phyloP scores from a whole-genome alignment of 805 yeast genomes.

The Pichia manshurica region DNA sequence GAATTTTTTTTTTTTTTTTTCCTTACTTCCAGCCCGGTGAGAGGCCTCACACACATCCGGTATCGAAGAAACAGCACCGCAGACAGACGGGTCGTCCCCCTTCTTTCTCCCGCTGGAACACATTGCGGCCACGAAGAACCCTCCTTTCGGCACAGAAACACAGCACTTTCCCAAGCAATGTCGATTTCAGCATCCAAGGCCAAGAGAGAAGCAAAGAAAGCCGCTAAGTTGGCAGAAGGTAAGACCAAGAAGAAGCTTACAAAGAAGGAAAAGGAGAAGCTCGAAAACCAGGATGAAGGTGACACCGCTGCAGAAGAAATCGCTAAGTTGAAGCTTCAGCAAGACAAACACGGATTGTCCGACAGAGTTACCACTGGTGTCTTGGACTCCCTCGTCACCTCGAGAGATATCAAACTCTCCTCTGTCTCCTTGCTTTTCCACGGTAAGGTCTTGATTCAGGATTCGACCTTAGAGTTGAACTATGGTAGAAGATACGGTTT shows the following conservation, averaged over 20 bases:
- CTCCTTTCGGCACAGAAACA: too few relatives aligned
- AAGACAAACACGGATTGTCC: conserved; percentile 88
- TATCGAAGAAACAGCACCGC: too few relatives aligned
- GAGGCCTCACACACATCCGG: too few relatives aligned
- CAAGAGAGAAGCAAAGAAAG: conserved; percentile 95
- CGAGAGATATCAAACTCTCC: conserved; percentile 88
- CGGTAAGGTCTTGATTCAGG: conserved; percentile 94
- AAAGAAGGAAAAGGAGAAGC: conserved; percentile 42
- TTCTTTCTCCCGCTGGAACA: too few relatives aligned
- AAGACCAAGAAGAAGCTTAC: conserved; percentile 60
- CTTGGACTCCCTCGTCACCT: conserved; percentile 77
- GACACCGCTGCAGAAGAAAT: conserved; percentile 68
- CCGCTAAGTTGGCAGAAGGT: conserved; percentile 85
- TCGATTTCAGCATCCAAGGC: conserved; percentile 90
- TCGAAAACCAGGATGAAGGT: conserved; percentile 45
- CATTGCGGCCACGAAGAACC: too few relatives aligned
- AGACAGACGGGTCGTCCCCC: too few relatives aligned
- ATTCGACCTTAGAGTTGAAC: conserved; percentile 85
- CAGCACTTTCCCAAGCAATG: conserved; percentile 18
- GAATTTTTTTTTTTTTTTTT: too few relatives aligned
- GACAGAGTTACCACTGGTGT: conserved; percentile 99
- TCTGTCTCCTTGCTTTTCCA: conserved; percentile 92
- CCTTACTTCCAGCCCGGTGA: too few relatives aligned
- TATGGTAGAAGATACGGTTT: conserved; percentile 97
- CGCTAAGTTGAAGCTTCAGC: conserved; percentile 83